A percentile compares a stretch with the other conserved stretches of the same genome.
Evolutionary conservation across 768 basidiomycete species (phyloP).

Genomic region (Boletus rubroflammeus): DNA sequence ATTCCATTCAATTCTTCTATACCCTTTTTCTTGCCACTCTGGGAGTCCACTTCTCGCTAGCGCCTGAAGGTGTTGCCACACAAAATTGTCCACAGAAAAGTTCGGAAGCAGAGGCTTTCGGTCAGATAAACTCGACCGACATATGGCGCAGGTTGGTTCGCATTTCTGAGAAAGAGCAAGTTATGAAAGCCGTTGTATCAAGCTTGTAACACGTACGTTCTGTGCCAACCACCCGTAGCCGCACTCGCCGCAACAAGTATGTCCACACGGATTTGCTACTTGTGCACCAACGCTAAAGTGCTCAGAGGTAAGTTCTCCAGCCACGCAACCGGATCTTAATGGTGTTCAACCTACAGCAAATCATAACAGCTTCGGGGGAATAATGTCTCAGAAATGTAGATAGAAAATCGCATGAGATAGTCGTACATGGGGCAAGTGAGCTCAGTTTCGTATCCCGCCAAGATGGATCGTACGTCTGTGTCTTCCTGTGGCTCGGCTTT

Average conservation of each 20-base stretch:
- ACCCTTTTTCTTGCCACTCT: slow-evolving; percentile 53
- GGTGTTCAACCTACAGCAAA: slow-evolving; percentile 49
- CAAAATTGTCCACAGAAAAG: slow-evolving; percentile 54
- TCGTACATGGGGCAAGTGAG: slow-evolving; percentile 71
- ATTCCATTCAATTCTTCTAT: slow-evolving; percentile 48
- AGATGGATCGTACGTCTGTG: slow-evolving; percentile 25
- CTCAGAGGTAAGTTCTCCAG: background rate
- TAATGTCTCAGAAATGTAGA: background rate
- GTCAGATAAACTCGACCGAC: slow-evolving; percentile 46
- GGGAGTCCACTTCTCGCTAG: slow-evolving; percentile 43
- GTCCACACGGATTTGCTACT: slow-evolving; percentile 68
- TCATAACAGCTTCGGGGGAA: slow-evolving; percentile 62
- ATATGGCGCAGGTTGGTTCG: slow-evolving; percentile 54
- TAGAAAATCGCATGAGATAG: background rate
- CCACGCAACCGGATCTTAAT: background rate
- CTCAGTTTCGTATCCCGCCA: slow-evolving; percentile 59
- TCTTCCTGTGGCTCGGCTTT: slow-evolving; percentile 30
- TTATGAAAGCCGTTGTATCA: background rate
- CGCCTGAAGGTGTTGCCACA: slow-evolving; percentile 55
- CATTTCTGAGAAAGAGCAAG: slow-evolving; percentile 30
- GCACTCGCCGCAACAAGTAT: slow-evolving; percentile 69
- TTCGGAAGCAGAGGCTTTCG: slow-evolving; percentile 58
- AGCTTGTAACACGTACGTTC: slow-evolving; percentile 39
- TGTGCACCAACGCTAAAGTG: slow-evolving; percentile 56
- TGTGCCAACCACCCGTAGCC: slow-evolving; percentile 55